These are phyloP conservation scores for Neoascochyta sp. DNA, from an alignment of 2,329 filamentous ascomycete species.

Conservation along the genomic window DNA sequence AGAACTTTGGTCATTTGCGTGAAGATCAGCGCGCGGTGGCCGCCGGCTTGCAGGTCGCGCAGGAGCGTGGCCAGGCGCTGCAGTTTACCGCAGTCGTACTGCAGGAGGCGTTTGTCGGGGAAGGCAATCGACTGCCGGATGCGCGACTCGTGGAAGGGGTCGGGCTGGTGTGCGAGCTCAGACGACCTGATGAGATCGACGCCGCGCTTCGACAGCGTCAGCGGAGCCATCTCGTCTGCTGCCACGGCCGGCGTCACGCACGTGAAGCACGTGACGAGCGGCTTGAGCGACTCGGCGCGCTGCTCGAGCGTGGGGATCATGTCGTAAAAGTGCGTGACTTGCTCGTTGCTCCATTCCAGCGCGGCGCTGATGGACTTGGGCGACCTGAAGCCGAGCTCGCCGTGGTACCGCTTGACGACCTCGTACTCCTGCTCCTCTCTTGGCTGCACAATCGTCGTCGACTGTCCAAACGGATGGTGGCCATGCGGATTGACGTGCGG, in stretches of 20 bases:
- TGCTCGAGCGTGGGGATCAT: slow-evolving; percentile 73
- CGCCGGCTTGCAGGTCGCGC: slow-evolving; percentile 79
- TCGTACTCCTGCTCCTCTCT: slow-evolving; percentile 23
- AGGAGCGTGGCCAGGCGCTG: slow-evolving; percentile 84
- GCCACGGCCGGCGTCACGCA: slow-evolving; percentile 89
- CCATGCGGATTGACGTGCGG: slow-evolving; percentile 5
- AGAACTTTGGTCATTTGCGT: slow-evolving; percentile 99
- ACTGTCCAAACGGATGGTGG: slow-evolving; percentile 18
- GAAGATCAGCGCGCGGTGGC: slow-evolving; percentile 94
- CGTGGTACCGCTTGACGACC: slow-evolving; percentile 42
- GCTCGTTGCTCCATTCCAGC: slow-evolving; percentile 67
- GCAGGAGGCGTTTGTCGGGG: slow-evolving; percentile 89
- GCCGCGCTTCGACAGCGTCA: slow-evolving; percentile 59
- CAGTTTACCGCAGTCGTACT: slow-evolving; percentile 96
- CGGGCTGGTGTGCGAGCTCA: slow-evolving; percentile 54
- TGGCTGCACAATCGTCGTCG: slow-evolving; percentile 18
- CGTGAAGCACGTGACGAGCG: slow-evolving; percentile 78
- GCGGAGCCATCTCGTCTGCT: slow-evolving; percentile 68
- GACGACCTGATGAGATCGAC: slow-evolving; percentile 56
- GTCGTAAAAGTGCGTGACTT: slow-evolving; percentile 59
- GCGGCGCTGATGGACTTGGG: slow-evolving; percentile 25
- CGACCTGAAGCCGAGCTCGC: slow-evolving; percentile 29
- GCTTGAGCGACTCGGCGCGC: slow-evolving; percentile 68
- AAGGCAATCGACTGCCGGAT: slow-evolving; percentile 95
- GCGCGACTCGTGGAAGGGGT: slow-evolving; percentile 90